phyloP scores from a whole-genome alignment of 768 basidiomycete genomes.

The Chalciporus pseudorubinellus region DNA sequence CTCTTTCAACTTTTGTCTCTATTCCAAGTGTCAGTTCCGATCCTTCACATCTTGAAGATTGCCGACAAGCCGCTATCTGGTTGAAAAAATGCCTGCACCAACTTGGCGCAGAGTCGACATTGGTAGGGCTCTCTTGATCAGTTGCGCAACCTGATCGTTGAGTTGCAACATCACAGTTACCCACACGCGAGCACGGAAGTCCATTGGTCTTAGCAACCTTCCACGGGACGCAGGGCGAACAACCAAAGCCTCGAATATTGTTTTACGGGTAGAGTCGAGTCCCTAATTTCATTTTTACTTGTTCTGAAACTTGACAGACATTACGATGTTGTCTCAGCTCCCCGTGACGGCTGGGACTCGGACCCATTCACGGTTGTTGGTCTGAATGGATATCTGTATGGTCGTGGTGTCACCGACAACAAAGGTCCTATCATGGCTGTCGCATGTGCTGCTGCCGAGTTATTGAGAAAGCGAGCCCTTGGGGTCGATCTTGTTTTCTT shows the following conservation, averaged over 20 bases:
- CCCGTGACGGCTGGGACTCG: slow-evolving; percentile 69
- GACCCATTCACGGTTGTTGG: slow-evolving; percentile 83
- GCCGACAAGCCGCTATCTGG: slow-evolving; percentile 92
- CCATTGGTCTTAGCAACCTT: slow-evolving; percentile 92
- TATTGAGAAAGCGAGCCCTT: slow-evolving; percentile 69
- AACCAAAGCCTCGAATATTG: slow-evolving; percentile 67
- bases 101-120: slow-evolving; percentile 77
- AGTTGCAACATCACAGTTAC: slow-evolving; percentile 47
- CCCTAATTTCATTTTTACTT: not conserved
- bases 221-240: slow-evolving; percentile 58
- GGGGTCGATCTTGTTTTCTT: slow-evolving; percentile 86
- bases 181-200: slow-evolving; percentile 73
- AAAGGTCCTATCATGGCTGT: slow-evolving; percentile 93
- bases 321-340: slow-evolving; percentile 94
- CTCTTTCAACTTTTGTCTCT: slow-evolving; percentile 81
- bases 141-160: not conserved
- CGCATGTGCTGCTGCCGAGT: slow-evolving; percentile 83
- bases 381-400: slow-evolving; percentile 86
- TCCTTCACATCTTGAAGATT: slow-evolving; percentile 72
- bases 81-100: slow-evolving; percentile 84
- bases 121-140: slow-evolving; percentile 46
- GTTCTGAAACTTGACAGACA: slow-evolving; percentile 50
- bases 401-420: slow-evolving; percentile 89
- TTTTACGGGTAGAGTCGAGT: slow-evolving; percentile 74
- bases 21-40: slow-evolving; percentile 82